These are phyloP conservation scores for Bathelium albidoporum DNA, from an alignment of 495 filamentous ascomycete genomes.

Conservation along the genomic window DNA sequence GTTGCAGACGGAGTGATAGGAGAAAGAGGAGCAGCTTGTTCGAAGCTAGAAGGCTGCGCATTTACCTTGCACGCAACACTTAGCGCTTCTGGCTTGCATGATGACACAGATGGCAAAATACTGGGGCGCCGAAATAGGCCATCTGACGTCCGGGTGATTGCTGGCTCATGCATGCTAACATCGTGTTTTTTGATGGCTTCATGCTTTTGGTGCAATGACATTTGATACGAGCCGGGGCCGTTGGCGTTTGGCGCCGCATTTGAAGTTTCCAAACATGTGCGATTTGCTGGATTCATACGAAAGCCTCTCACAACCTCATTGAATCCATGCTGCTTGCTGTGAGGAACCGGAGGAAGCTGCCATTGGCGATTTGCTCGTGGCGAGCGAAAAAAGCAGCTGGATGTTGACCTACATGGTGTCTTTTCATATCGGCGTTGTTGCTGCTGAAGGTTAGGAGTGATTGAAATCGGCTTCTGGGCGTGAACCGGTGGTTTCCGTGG, in stretches of 20 bases:
- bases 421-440: background rate
- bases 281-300: background rate
- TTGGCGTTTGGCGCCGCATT: background rate
- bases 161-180: background rate
- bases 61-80: no score
- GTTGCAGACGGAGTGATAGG: background rate
- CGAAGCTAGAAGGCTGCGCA: background rate
- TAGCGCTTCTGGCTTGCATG: background rate
- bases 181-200: background rate
- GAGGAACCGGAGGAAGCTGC: background rate
- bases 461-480: background rate
- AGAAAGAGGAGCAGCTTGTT: background rate
- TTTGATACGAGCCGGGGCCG: background rate
- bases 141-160: background rate
- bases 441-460: background rate
- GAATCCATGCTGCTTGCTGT: background rate
- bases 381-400: background rate
- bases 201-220: background rate
- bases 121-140: background rate
- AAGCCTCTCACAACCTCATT: background rate
- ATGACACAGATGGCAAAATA: background rate
- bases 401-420: background rate
- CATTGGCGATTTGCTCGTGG: background rate
- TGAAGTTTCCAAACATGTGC: background rate
- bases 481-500: background rate